These are phyloP conservation scores for Penicillium soppii DNA, from an alignment of 495 filamentous ascomycete species.

Conservation along the genomic window DNA sequence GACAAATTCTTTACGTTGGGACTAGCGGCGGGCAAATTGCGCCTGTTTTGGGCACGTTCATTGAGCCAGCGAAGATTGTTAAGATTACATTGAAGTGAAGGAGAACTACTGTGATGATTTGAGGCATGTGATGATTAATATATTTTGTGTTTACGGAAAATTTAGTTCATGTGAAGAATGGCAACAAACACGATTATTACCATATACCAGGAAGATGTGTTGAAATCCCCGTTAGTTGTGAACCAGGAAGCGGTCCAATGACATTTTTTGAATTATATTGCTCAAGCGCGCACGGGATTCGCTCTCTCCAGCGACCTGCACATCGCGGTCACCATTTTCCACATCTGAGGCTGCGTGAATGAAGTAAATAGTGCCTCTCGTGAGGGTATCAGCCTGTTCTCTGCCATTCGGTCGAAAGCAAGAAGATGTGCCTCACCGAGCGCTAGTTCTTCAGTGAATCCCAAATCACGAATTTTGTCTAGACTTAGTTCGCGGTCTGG, in stretches of 20 bases:
- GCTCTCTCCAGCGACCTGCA: neutral
- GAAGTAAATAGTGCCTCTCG: neutral
- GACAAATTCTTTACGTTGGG: slow-evolving; percentile 26
- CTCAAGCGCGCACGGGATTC: too few species aligned
- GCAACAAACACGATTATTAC: too few species aligned
- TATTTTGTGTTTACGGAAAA: too few species aligned
- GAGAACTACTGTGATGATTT: neutral
- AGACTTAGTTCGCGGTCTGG: slow-evolving; percentile 14
- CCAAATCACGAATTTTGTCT: slow-evolving; percentile 13
- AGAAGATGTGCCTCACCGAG: neutral
- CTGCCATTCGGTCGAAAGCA: neutral
- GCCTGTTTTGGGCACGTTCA: slow-evolving; percentile 26
- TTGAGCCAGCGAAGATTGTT: slow-evolving; percentile 32
- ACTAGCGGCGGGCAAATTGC: slow-evolving; percentile 30
- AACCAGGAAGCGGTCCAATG: too few species aligned
- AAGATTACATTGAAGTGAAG: slow-evolving; percentile 16
- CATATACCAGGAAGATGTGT: too few species aligned
- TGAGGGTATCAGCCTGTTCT: neutral
- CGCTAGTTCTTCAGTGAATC: slow-evolving; percentile 14
- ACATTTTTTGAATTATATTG: too few species aligned
- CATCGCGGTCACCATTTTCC: neutral
- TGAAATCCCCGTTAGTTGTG: too few species aligned
- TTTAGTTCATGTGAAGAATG: too few species aligned
- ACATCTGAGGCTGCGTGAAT: too few species aligned
- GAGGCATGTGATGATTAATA: neutral